Conservation (phyloP, 306 rosid species). For the Vigna trinervia region DNA sequence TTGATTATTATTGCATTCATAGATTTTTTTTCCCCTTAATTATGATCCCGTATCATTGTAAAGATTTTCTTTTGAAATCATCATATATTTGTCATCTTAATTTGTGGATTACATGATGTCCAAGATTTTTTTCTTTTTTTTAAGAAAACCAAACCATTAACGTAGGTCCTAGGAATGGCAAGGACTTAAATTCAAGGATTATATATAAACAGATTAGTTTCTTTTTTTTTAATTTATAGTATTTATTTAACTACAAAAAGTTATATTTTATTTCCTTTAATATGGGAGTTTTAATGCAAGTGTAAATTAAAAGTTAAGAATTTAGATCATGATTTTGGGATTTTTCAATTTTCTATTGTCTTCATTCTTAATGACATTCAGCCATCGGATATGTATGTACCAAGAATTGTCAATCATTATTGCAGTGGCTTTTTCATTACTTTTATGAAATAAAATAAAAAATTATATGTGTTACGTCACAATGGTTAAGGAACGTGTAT, state of each 20-base stretch:
- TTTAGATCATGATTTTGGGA: background rate
- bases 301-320: background rate
- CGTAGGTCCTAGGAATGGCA: too few relatives aligned
- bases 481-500: background rate
- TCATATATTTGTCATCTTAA: constrained; percentile 2
- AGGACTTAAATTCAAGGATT: too few relatives aligned
- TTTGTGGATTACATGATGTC: background rate
- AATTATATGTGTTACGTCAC: background rate
- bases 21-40: background rate
- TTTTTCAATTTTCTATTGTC: background rate
- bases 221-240: background rate
- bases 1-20: constrained; percentile 3
- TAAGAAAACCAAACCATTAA: background rate
- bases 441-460: background rate
- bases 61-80: constrained; percentile 36
- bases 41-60: constrained; percentile 35
- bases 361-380: background rate
- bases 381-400: background rate
- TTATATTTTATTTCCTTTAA: background rate
- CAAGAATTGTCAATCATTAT: constrained; percentile 6
- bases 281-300: too few relatives aligned
- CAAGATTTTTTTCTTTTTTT: background rate
- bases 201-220: too few relatives aligned
- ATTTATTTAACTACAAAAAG: background rate
- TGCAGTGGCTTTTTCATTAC: background rate